phyloP scores from a whole-genome alignment of 2,329 filamentous ascomycete species.

The Pseudogymnoascus sp. region DNA sequence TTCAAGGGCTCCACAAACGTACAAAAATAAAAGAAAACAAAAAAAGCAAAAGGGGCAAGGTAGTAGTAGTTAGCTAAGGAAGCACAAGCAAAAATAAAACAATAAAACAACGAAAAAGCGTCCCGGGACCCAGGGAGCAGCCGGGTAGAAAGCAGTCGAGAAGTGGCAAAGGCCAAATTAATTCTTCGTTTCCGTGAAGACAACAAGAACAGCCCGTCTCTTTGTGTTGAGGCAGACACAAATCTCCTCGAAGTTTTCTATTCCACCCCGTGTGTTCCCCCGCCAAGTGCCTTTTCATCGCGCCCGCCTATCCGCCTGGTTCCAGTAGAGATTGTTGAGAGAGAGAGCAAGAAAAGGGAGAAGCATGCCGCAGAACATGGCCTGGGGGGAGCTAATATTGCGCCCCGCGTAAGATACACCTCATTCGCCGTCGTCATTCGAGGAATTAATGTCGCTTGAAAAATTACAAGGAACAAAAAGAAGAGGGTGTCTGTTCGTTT shows the following conservation, averaged over 20 bases:
- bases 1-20: constrained; percentile 7
- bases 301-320: constrained; percentile 5
- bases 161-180: constrained; percentile 8
- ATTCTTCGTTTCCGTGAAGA: constrained; percentile 8
- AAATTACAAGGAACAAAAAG: constrained; percentile 10
- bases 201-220: constrained; percentile 6
- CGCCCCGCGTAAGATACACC: constrained; percentile 1
- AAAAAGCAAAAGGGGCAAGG: neutral
- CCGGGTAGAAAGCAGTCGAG: constrained; percentile 3
- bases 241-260: neutral
- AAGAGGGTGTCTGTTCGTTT: constrained; percentile 8
- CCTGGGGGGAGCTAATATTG: neutral
- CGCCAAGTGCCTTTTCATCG: neutral
- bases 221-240: neutral
- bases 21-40: constrained; percentile 5
- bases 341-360: neutral
- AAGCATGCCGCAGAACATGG: constrained; percentile 7
- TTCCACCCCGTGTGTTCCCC: neutral
- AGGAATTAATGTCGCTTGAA: constrained; percentile 11
- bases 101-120: constrained; percentile 2
- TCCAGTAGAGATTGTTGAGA: constrained; percentile 7
- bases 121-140: neutral
- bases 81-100: constrained; percentile 4
- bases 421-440: constrained; percentile 10
- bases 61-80: constrained; percentile 7